Evolutionary conservation across 148 eudicot genomes (phyloP).

Genomic region (Fagopyrum homotropicum): DNA sequence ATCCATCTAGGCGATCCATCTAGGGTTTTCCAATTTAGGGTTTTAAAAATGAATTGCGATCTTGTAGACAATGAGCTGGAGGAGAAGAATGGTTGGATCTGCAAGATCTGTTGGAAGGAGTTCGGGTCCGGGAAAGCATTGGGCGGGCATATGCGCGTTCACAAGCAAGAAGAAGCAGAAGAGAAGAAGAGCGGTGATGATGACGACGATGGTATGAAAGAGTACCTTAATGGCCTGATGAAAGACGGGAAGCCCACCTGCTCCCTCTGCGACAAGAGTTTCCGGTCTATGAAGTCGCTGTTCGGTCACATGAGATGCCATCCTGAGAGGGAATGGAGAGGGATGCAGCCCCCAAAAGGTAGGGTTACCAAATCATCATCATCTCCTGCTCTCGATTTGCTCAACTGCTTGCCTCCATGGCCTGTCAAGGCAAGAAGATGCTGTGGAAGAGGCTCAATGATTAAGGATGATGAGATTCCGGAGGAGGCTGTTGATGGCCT

Average conservation of each 20-base stretch:
- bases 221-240: not conserved
- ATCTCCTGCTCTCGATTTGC: too few species aligned
- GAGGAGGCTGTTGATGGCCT: too few species aligned
- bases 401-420: too few species aligned
- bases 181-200: not conserved
- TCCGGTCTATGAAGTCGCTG: not conserved
- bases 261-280: not conserved
- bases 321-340: not conserved
- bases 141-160: not conserved
- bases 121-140: not conserved
- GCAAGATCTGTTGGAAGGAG: not conserved
- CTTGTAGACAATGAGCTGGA: too few species aligned
- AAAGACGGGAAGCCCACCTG: not conserved
- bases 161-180: not conserved
- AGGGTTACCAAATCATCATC: too few species aligned
- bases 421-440: too few species aligned
- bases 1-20: too few species aligned
- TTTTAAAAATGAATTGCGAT: too few species aligned
- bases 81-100: not conserved
- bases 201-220: not conserved
- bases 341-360: not conserved
- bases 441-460: too few species aligned
- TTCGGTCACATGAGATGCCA: not conserved
- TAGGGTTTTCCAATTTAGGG: too few species aligned
- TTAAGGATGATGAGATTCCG: too few species aligned